phyloP scores from a whole-genome alignment of 768 basidiomycete species.

The Pisolithus orientalis region DNA sequence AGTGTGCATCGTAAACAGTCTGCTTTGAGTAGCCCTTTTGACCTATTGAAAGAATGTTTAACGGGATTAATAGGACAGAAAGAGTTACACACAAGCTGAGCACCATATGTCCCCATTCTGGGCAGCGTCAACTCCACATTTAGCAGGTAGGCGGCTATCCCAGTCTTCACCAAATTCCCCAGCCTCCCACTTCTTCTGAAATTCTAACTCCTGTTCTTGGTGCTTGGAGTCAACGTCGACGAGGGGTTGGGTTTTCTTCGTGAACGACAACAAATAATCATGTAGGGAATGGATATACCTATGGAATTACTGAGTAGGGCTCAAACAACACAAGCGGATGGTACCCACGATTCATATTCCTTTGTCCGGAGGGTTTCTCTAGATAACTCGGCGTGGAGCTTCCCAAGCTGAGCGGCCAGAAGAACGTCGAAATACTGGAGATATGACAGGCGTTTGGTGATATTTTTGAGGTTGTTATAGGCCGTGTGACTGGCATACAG shows the following conservation, averaged over 20 bases:
- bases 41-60: slow-evolving; percentile 40
- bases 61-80: slow-evolving; percentile 1
- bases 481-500: slow-evolving; percentile 82
- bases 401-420: slow-evolving; percentile 53
- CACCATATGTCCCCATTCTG: slow-evolving; percentile 84
- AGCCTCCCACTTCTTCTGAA: slow-evolving; percentile 74
- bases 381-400: slow-evolving; percentile 62
- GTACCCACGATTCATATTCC: slow-evolving; percentile 71
- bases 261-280: slow-evolving; percentile 80
- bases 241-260: slow-evolving; percentile 79
- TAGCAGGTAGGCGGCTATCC: slow-evolving; percentile 45
- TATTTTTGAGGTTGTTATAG: slow-evolving; percentile 85
- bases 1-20: slow-evolving; percentile 94
- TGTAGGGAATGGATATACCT: slow-evolving; percentile 85
- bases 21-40: slow-evolving; percentile 95
- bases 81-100: slow-evolving; percentile 65
- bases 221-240: slow-evolving; percentile 68
- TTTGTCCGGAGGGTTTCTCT: slow-evolving; percentile 62
- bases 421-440: slow-evolving; percentile 89
- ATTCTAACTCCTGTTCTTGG: slow-evolving; percentile 57
- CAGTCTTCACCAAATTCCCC: slow-evolving; percentile 66
- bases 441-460: slow-evolving; percentile 81
- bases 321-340: slow-evolving; percentile 2
- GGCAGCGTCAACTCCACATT: slow-evolving; percentile 33
- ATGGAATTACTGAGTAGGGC: slow-evolving; percentile 5